Evolutionary conservation across 495 filamentous ascomycete genomes (phyloP).

Genomic region (Elasticomyces elasticus): DNA sequence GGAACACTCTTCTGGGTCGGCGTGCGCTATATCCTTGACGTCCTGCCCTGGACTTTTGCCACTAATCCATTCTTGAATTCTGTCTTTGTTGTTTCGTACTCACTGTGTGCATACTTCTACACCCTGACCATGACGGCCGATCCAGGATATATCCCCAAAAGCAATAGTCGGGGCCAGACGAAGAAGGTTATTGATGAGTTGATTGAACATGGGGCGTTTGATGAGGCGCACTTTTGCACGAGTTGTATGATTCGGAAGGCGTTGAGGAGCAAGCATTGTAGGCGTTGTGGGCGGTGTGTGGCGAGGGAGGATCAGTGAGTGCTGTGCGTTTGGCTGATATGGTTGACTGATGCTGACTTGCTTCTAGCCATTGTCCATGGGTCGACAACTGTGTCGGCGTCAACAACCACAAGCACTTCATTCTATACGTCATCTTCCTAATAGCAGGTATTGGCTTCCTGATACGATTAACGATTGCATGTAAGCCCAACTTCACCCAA

Average conservation of each 20-base stretch:
- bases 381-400: slow-evolving; percentile 90
- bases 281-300: slow-evolving; percentile 79
- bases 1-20: slow-evolving; percentile 77
- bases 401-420: slow-evolving; percentile 93
- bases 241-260: slow-evolving; percentile 88
- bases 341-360: slow-evolving; percentile 28
- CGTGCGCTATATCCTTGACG: slow-evolving; percentile 57
- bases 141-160: slow-evolving; percentile 90
- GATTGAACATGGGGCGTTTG: slow-evolving; percentile 73
- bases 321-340: background rate
- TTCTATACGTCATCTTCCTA: slow-evolving; percentile 71
- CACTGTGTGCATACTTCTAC: slow-evolving; percentile 75
- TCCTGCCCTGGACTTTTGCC: slow-evolving; percentile 55
- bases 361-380: slow-evolving; percentile 84
- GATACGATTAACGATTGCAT: slow-evolving; percentile 30
- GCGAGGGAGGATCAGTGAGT: slow-evolving; percentile 95
- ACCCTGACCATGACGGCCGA: slow-evolving; percentile 72
- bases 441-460: slow-evolving; percentile 64
- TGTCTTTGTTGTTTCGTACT: slow-evolving; percentile 53
- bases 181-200: slow-evolving; percentile 79
- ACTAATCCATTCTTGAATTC: slow-evolving; percentile 62
- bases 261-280: slow-evolving; percentile 89
- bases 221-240: slow-evolving; percentile 88
- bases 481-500: slow-evolving; percentile 30
- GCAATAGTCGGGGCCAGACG: slow-evolving; percentile 76